These are phyloP conservation scores for Cyclostephanos tholiformis DNA, from an alignment of 108 stramenopile genomes.

Conservation along the genomic window DNA sequence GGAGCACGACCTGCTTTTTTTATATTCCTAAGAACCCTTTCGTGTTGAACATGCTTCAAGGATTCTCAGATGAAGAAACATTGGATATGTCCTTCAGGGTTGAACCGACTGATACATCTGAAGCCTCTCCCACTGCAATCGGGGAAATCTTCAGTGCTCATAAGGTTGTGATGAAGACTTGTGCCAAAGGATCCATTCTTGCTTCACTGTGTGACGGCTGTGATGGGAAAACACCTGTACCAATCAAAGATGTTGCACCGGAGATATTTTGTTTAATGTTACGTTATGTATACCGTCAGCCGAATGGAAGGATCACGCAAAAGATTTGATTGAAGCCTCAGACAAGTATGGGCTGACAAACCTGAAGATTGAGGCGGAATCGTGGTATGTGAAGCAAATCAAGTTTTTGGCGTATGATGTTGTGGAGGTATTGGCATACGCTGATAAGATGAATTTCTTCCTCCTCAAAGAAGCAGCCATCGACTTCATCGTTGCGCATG, in stretches of 20 bases:
- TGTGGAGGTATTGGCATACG: conserved; percentile 20
- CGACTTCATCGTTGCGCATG: conserved; percentile 22
- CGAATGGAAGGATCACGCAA: conserved; percentile 19
- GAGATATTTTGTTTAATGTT: conserved; percentile 21
- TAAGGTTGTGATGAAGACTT: not conserved
- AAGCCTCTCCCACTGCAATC: not conserved
- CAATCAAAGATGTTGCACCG: conserved; percentile 20
- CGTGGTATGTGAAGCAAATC: conserved; percentile 7
- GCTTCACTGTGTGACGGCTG: conserved; percentile 21
- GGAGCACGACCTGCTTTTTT: not conserved
- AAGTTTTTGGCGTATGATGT: conserved; percentile 15
- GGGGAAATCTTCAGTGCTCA: not conserved
- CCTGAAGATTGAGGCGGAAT: conserved; percentile 35
- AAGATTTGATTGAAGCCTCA: conserved; percentile 30
- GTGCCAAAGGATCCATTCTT: conserved; percentile 9
- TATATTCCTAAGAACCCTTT: conserved; percentile 5
- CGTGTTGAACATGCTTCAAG: not conserved
- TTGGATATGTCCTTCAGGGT: not conserved
- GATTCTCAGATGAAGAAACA: not conserved
- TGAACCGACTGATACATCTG: not conserved
- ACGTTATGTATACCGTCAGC: conserved; percentile 15
- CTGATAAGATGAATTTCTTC: conserved; percentile 20
- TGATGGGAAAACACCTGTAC: conserved; percentile 17
- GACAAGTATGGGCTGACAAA: conserved; percentile 24
- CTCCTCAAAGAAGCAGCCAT: conserved; percentile 27